These are phyloP conservation scores for Lobosporangium transversale DNA, from an alignment of 192 early-diverging fungal species.

Conservation along the genomic window DNA sequence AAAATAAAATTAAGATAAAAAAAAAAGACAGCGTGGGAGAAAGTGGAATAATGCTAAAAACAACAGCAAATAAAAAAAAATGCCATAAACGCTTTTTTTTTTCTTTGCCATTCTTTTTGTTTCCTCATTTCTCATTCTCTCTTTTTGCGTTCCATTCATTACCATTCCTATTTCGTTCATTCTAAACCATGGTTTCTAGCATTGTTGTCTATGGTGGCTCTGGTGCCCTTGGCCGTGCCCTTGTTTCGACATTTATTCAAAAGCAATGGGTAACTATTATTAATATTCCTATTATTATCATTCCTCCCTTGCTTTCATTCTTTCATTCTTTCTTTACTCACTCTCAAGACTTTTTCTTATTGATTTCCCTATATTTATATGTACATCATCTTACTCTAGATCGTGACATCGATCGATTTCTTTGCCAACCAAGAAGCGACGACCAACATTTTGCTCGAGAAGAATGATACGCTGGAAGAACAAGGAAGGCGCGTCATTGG, in stretches of 20 bases:
- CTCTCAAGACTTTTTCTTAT: neutral
- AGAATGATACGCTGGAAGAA: conserved; percentile 58
- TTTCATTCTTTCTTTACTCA: neutral
- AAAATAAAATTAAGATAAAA: neutral
- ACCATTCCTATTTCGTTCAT: neutral
- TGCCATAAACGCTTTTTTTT: too few relatives aligned
- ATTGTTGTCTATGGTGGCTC: conserved; percentile 91
- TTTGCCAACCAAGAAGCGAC: conserved; percentile 76
- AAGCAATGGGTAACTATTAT: conserved; percentile 70
- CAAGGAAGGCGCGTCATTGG: conserved; percentile 68
- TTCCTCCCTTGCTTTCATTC: neutral
- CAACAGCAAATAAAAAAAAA: too few relatives aligned
- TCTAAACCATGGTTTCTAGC: conserved; percentile 55
- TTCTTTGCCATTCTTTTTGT: too few relatives aligned
- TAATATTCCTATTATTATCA: neutral
- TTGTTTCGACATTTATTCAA: conserved; percentile 77
- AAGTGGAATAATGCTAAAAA: too few relatives aligned
- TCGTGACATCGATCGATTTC: conserved; percentile 84
- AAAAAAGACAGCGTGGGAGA: too few relatives aligned
- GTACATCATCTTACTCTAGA: conserved; percentile 58
- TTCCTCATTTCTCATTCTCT: neutral
- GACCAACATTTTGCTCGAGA: conserved; percentile 72
- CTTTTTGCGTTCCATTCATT: neutral
- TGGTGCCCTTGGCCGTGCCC: conserved; percentile 85
- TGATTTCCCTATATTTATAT: neutral